Evolutionary conservation across 176 grass and related monocot species (phyloP).

Genomic region (Triticum turgidum): DNA sequence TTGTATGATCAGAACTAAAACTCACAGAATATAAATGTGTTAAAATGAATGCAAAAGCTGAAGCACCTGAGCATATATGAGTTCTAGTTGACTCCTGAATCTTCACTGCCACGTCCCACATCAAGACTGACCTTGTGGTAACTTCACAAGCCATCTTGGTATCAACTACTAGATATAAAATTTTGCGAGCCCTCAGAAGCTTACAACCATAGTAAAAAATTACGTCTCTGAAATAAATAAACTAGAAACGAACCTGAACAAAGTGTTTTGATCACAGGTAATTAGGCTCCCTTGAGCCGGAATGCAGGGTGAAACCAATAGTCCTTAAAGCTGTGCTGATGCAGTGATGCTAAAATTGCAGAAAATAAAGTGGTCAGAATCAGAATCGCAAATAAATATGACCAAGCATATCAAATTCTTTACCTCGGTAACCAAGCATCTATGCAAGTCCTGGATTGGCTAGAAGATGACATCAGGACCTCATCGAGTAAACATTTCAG

Average conservation of each 20-base stretch:
- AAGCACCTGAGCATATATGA: not conserved
- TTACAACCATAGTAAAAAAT: not conserved
- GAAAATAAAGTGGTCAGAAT: slow-evolving; percentile 9
- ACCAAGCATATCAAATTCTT: not conserved
- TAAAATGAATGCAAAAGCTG: not conserved
- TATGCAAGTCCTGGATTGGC: not conserved
- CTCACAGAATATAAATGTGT: not conserved
- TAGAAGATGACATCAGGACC: slow-evolving; percentile 6
- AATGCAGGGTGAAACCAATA: not conserved
- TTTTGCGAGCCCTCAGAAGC: not conserved
- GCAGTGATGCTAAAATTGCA: not conserved
- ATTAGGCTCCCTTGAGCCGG: not conserved
- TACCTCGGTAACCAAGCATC: slow-evolving; percentile 9
- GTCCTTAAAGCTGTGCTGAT: not conserved
- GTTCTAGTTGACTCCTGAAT: not conserved
- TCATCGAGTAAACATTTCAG: slow-evolving; percentile 35
- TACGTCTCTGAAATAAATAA: not conserved
- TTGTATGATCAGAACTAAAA: not conserved
- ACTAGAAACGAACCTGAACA: not conserved
- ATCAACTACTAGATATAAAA: not conserved
- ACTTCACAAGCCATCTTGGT: slow-evolving; percentile 9
- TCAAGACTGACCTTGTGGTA: not conserved
- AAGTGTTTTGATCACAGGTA: not conserved
- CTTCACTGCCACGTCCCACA: not conserved
- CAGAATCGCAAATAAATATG: not conserved